Percentiles rank a stretch among this genome's conserved stretches.
Conservation (phyloP, 306 rosid species). For the Vigna hirtella region DNA sequence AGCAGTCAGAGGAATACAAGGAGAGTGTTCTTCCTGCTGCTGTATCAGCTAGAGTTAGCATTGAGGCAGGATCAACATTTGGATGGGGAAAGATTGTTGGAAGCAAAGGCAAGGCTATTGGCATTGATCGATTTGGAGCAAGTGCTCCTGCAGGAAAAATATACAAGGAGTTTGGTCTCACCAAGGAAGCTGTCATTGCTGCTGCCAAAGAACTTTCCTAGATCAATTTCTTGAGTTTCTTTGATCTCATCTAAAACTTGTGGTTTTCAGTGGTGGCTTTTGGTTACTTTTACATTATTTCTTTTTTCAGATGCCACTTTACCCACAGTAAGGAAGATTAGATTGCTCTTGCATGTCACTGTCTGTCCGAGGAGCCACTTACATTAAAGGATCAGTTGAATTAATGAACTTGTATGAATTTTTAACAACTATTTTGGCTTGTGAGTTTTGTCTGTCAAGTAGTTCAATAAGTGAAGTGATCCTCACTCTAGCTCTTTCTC, state of each 20-base stretch:
- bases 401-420: slow-evolving; percentile 54
- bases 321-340: slow-evolving; percentile 53
- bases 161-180: slow-evolving; percentile 90
- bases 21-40: slow-evolving; percentile 92
- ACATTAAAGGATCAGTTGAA: slow-evolving; percentile 55
- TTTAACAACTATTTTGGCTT: slow-evolving; percentile 62
- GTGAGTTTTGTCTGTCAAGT: slow-evolving; percentile 60
- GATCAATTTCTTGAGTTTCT: slow-evolving; percentile 37
- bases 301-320: slow-evolving; percentile 52
- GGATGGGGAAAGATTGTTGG: slow-evolving; percentile 92
- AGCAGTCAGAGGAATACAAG: slow-evolving; percentile 89
- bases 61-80: slow-evolving; percentile 93
- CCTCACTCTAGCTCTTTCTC: slow-evolving; percentile 36
- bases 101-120: slow-evolving; percentile 90
- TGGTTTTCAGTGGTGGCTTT: slow-evolving; percentile 37
- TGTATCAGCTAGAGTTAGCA: slow-evolving; percentile 94
- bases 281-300: slow-evolving; percentile 46
- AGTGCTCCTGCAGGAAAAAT: slow-evolving; percentile 97
- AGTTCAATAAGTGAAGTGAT: slow-evolving; percentile 57
- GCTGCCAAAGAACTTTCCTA: slow-evolving; percentile 76
- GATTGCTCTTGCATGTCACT: slow-evolving; percentile 49
- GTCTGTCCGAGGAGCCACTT: slow-evolving; percentile 53
- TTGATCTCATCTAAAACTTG: slow-evolving; percentile 44
- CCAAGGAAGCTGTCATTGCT: slow-evolving; percentile 90
- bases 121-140: slow-evolving; percentile 95